phyloP scores from a whole-genome alignment of 23 red algal genomes.

The Gracilaria caudata region DNA sequence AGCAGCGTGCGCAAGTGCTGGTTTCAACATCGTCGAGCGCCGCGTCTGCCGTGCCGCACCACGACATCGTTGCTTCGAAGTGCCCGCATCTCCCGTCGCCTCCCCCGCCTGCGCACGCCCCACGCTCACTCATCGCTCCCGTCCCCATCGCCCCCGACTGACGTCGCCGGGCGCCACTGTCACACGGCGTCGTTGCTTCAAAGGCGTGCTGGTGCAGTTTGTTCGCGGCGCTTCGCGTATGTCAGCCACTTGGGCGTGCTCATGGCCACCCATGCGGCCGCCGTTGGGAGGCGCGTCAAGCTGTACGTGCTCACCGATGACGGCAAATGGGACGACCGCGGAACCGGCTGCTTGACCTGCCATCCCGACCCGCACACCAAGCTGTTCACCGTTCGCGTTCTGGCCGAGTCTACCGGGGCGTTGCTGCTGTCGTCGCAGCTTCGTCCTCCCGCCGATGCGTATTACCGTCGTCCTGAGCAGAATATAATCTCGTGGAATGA shows the following conservation, averaged over 20 bases:
- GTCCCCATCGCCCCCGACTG: not conserved
- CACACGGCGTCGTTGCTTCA: not conserved
- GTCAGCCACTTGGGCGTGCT: conserved; percentile 9
- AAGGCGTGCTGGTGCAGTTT: not conserved
- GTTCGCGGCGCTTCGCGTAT: conserved; percentile 10
- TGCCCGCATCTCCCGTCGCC: not conserved
- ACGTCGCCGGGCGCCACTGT: not conserved
- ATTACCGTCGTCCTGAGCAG: conserved; percentile 28
- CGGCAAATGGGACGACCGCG: conserved; percentile 57
- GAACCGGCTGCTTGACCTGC: conserved; percentile 40
- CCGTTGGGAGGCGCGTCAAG: conserved; percentile 35
- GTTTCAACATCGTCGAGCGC: not conserved
- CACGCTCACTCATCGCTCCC: no score
- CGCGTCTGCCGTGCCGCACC: not conserved
- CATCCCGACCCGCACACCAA: conserved; percentile 32
- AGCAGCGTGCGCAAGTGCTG: conserved; percentile 5
- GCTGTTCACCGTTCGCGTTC: conserved; percentile 23
- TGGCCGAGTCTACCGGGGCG: conserved; percentile 25
- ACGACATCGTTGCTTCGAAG: not conserved
- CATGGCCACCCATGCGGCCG: conserved; percentile 39
- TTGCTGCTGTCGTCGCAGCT: conserved; percentile 24
- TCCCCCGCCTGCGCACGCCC: no score
- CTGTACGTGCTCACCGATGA: conserved; percentile 57
- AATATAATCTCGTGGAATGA: conserved; percentile 65
- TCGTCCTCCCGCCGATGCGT: conserved; percentile 21